These are phyloP conservation scores for Cyberlindnera mrakii DNA, from an alignment of 805 yeast species.

Conservation along the genomic window DNA sequence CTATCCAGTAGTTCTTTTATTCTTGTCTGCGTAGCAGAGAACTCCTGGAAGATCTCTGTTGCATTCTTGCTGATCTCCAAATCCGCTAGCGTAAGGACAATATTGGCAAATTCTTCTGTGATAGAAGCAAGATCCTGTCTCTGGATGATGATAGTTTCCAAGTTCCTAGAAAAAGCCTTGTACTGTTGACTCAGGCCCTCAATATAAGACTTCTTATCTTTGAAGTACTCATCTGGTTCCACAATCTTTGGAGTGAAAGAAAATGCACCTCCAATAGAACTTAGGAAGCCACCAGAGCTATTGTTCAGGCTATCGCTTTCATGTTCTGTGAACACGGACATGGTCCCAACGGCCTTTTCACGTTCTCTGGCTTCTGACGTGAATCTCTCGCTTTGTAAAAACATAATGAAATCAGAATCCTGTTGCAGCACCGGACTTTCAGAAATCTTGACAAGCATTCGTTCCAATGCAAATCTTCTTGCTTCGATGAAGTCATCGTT, in stretches of 20 bases:
- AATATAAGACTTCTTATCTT: slow-evolving; percentile 59
- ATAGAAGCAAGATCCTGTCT: slow-evolving; percentile 67
- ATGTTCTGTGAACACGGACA: slow-evolving; percentile 23
- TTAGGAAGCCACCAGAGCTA: slow-evolving; percentile 50
- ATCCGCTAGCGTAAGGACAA: slow-evolving; percentile 56
- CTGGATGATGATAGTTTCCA: slow-evolving; percentile 70
- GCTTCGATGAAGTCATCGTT: slow-evolving; percentile 85
- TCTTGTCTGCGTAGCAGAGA: slow-evolving; percentile 65
- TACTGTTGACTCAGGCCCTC: slow-evolving; percentile 72
- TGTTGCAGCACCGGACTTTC: slow-evolving; percentile 47
- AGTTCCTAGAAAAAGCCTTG: slow-evolving; percentile 57
- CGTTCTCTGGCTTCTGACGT: slow-evolving; percentile 63
- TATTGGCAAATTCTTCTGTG: slow-evolving; percentile 57
- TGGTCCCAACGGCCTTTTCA: slow-evolving; percentile 47
- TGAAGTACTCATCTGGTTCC: slow-evolving; percentile 77
- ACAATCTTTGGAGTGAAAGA: slow-evolving; percentile 59
- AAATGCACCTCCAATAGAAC: slow-evolving; percentile 61
- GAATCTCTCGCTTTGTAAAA: slow-evolving; percentile 71
- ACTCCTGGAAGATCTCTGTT: slow-evolving; percentile 57
- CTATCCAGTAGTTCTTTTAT: slow-evolving; percentile 72
- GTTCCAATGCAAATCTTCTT: slow-evolving; percentile 77
- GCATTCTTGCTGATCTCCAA: slow-evolving; percentile 69
- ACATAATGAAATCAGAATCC: slow-evolving; percentile 74
- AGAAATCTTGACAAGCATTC: slow-evolving; percentile 75
- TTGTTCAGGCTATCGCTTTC: slow-evolving; percentile 29